Base-by-base conservation (phyloP, 2,329 filamentous ascomycete genomes). In the Pestalotiopsis sp. region DNA sequence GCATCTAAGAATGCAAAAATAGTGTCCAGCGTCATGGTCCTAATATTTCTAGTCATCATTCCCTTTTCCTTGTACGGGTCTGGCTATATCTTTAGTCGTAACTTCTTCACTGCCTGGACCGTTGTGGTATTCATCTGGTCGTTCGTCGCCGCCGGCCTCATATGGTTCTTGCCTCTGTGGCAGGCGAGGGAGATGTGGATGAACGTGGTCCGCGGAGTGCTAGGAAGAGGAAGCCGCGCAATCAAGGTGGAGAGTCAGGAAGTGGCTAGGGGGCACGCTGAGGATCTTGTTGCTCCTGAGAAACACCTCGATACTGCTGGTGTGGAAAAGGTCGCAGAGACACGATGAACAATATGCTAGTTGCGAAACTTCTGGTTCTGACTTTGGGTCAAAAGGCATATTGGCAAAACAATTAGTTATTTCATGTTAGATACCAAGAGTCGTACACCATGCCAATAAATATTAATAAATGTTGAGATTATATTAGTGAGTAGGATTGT, bases 41-140 rank as follows among this genome's bases (percentile, higher is more conserved):
- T 68, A 17, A 68, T 68, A 25, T 68, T 70, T 49, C 62, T 70
- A 3, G 31, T 70, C 31, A 66, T 70, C 3, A 64, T 67, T 4
- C 64, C 67, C 12, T 69, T 69, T 27, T 69, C 67, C 3, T 41
- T 69, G 5, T 69, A 69, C 31, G 64, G 67, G 13, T 67, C 67
- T 17, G 67, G 67, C 4, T 69, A 69, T 23, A 58, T 67, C 12
- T 69, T 69, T 20, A 67, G 64, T 12, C 55, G 67, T 1, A 41
- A 39, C 39, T 69, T 69, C 58, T 69, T 69, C 27, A 69, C 67
- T 9, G 67, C 64, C 13, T 67, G 67, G 67, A 66, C 67, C 6
- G 64, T 69, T 5, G 67, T 69, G 3, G 64, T 67, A 1, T 69
- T 69, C 38, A 52, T 69, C 58, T 69, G 67, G 67, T 59, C 67